These are phyloP conservation scores for Noccaea bulbosa DNA, from an alignment of 345 rosid genomes.

Conservation along the genomic window DNA sequence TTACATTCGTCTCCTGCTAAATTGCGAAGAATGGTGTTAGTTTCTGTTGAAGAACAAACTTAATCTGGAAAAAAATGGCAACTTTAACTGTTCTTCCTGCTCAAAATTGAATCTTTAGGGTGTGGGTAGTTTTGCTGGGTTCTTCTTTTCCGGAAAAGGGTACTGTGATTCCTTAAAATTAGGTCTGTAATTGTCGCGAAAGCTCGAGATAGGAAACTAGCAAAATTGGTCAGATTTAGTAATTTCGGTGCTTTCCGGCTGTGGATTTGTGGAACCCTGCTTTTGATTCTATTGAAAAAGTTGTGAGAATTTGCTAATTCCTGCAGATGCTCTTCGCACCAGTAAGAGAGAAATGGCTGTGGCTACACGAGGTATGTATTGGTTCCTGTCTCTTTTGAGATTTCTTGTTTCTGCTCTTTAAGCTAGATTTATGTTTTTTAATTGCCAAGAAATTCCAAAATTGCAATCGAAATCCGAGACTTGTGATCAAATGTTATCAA, in stretches of 20 bases:
- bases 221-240: background rate
- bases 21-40: background rate
- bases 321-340: slow-evolving; percentile 74
- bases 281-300: slow-evolving; percentile 11
- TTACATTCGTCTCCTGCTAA: background rate
- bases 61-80: slow-evolving; percentile 3
- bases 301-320: background rate
- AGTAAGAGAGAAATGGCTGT: slow-evolving; percentile 96
- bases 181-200: slow-evolving; percentile 13
- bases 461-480: background rate
- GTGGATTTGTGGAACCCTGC: background rate
- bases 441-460: background rate
- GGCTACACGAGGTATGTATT: slow-evolving; percentile 77
- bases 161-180: background rate
- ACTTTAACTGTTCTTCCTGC: background rate
- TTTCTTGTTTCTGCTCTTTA: background rate
- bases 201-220: background rate
- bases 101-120: slow-evolving; percentile 14
- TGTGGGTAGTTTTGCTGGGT: slow-evolving; percentile 1
- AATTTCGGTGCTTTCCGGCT: background rate
- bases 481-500: background rate
- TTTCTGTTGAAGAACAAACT: background rate
- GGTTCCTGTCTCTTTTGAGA: background rate
- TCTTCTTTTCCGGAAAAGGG: background rate
- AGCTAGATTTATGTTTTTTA: slow-evolving; percentile 3